phyloP scores from a whole-genome alignment of 306 rosid genomes.

The Vigna mungo region DNA sequence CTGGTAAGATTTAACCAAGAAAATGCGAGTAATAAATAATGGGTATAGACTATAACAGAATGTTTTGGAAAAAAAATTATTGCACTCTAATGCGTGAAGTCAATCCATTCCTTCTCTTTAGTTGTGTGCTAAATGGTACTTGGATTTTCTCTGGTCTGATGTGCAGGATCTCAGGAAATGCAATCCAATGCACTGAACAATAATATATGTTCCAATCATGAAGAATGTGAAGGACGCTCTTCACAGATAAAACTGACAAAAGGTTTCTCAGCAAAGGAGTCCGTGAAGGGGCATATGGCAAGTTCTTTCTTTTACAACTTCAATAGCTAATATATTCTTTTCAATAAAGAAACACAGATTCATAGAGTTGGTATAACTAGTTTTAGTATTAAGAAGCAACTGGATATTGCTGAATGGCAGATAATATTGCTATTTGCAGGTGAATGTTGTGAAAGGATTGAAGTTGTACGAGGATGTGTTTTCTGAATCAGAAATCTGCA shows the following conservation, averaged over 20 bases:
- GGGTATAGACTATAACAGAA: not conserved
- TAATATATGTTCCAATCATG: constrained; percentile 76
- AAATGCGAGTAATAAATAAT: not conserved
- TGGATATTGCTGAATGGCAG: constrained; percentile 47
- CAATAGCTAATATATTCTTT: constrained; percentile 32
- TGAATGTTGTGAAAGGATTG: constrained; percentile 92
- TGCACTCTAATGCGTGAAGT: constrained; percentile 1
- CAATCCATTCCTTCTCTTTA: not conserved
- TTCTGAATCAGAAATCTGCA: constrained; percentile 69
- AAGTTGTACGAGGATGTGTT: constrained; percentile 82
- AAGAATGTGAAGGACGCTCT: constrained; percentile 81
- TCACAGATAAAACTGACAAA: constrained; percentile 76
- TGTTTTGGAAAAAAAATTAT: not conserved
- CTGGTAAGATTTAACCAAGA: not conserved
- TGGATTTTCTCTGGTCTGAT: constrained; percentile 1
- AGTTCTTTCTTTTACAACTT: constrained; percentile 58
- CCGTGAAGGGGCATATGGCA: constrained; percentile 84
- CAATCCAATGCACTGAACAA: constrained; percentile 47
- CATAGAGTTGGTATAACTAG: constrained; percentile 26
- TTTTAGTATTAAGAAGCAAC: constrained; percentile 48
- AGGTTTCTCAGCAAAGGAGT: constrained; percentile 88
- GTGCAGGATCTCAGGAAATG: constrained; percentile 80
- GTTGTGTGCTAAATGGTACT: constrained; percentile 4
- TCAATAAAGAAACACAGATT: constrained; percentile 38
- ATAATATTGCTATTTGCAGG: constrained; percentile 62